Conservation (phyloP, 2,329 filamentous ascomycete genomes). For the Beauveria sp. region DNA sequence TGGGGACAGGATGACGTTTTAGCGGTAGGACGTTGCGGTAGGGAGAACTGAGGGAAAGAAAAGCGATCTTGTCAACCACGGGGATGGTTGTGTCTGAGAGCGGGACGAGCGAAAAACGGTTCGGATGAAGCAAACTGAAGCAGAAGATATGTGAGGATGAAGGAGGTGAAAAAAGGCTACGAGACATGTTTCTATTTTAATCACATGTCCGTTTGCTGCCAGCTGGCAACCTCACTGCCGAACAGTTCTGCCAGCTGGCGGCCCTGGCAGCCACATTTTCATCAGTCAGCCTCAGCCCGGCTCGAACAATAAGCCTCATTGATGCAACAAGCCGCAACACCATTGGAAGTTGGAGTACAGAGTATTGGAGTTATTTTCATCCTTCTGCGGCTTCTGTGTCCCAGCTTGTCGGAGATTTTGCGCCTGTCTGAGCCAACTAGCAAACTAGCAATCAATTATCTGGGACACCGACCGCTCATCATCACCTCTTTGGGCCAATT, state of each 20-base stretch:
- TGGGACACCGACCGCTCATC: no score
- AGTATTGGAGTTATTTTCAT: no score
- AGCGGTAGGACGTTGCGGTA: conserved; percentile 12
- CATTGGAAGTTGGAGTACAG: neutral
- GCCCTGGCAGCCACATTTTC: neutral
- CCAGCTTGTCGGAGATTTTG: neutral
- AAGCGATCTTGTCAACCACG: neutral
- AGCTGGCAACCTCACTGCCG: neutral
- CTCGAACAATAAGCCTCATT: neutral
- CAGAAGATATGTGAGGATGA: neutral
- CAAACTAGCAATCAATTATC: no score
- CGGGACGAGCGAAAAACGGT: neutral
- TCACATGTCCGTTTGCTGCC: neutral
- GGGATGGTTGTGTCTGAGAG: neutral
- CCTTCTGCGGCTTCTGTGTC: neutral
- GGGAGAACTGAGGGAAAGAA: neutral
- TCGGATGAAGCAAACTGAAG: neutral
- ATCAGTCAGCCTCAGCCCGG: conserved; percentile 6
- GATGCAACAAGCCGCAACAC: neutral
- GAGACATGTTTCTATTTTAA: neutral
- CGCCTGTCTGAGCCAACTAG: neutral
- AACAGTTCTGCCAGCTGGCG: neutral
- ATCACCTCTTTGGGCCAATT: neutral
- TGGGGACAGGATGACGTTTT: conserved; percentile 23
- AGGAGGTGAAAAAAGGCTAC: neutral